Conservation (phyloP, 1,139 yeast species). For the Hyphopichia pseudoburtonii region DNA sequence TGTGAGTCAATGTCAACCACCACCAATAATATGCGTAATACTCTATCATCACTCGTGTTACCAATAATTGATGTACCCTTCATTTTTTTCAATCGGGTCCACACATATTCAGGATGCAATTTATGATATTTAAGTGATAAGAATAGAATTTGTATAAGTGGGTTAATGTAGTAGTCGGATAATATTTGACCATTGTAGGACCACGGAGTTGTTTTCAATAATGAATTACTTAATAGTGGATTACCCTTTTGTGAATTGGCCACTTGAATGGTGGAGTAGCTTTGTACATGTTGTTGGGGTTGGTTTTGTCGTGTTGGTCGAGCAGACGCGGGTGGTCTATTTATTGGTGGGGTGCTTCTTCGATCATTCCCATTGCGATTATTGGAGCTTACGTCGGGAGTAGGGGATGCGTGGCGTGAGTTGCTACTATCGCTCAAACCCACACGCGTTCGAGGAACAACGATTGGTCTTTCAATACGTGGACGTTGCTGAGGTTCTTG, state of each 20-base stretch:
- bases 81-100: conserved; percentile 60
- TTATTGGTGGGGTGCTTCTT: neutral
- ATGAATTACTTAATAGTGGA: conserved; percentile 39
- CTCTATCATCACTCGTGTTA: conserved; percentile 33
- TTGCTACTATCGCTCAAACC: neutral
- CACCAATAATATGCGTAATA: conserved; percentile 63
- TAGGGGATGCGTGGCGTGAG: neutral
- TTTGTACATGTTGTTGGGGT: conserved; percentile 9
- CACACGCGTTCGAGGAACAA: conserved; percentile 1
- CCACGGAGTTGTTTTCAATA: conserved; percentile 40
- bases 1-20: conserved; percentile 80
- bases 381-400: no score
- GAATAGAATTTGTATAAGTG: conserved; percentile 67
- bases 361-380: neutral
- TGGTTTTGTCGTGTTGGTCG: conserved; percentile 2
- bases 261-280: conserved; percentile 21
- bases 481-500: no score
- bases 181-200: conserved; percentile 36
- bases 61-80: conserved; percentile 25
- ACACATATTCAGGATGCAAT: conserved; percentile 83
- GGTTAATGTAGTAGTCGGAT: conserved; percentile 66
- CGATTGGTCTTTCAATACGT: conserved; percentile 1
- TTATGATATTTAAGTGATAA: conserved; percentile 81
- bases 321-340: conserved; percentile 4
- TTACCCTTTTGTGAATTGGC: conserved; percentile 41